These are phyloP conservation scores for Casuarina cunninghamiana DNA, from an alignment of 306 rosid species.

Conservation along the genomic window DNA sequence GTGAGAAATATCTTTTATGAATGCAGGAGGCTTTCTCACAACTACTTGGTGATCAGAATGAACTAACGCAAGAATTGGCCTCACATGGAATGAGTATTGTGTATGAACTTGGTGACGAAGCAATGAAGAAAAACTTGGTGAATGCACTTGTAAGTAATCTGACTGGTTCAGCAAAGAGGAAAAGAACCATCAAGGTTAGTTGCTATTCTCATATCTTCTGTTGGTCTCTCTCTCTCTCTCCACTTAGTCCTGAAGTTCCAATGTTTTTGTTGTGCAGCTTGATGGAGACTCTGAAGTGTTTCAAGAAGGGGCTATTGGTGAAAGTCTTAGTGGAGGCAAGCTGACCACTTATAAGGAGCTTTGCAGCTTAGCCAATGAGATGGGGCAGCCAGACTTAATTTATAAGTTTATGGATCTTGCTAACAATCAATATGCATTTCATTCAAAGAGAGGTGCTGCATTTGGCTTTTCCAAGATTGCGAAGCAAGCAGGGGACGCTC, in stretches of 20 bases:
- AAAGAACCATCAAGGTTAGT: slow-evolving; percentile 91
- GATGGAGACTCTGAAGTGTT: slow-evolving; percentile 94
- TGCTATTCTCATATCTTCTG: slow-evolving; percentile 23
- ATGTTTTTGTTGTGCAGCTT: slow-evolving; percentile 53
- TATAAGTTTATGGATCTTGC: slow-evolving; percentile 99
- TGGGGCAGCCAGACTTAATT: slow-evolving; percentile 98
- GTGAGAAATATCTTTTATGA: slow-evolving; percentile 28
- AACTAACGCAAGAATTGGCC: slow-evolving; percentile 95
- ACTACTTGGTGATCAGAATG: slow-evolving; percentile 91
- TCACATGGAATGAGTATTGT: slow-evolving; percentile 99
- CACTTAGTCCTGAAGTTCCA: slow-evolving; percentile 1
- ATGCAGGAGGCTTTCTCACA: slow-evolving; percentile 96
- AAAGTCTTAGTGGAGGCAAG: slow-evolving; percentile 78
- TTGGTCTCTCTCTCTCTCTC: slow-evolving; percentile 16
- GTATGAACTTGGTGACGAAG: slow-evolving; percentile 88
- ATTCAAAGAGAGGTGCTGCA: slow-evolving; percentile 96
- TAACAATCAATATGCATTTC: slow-evolving; percentile 83
- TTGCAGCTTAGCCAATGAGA: slow-evolving; percentile 94
- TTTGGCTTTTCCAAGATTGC: slow-evolving; percentile 99
- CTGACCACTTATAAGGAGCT: slow-evolving; percentile 92
- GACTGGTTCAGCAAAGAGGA: slow-evolving; percentile 89
- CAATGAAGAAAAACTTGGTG: slow-evolving; percentile 83
- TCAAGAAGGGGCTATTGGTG: slow-evolving; percentile 89
- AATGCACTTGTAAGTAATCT: slow-evolving; percentile 83
- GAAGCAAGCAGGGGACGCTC: slow-evolving; percentile 92